Percentiles rank a stretch among this genome's conserved stretches.
These are phyloP conservation scores for Polyrhizophydium stewartii DNA, from an alignment of 371 early-diverging fungal genomes.

Conservation along the genomic window DNA sequence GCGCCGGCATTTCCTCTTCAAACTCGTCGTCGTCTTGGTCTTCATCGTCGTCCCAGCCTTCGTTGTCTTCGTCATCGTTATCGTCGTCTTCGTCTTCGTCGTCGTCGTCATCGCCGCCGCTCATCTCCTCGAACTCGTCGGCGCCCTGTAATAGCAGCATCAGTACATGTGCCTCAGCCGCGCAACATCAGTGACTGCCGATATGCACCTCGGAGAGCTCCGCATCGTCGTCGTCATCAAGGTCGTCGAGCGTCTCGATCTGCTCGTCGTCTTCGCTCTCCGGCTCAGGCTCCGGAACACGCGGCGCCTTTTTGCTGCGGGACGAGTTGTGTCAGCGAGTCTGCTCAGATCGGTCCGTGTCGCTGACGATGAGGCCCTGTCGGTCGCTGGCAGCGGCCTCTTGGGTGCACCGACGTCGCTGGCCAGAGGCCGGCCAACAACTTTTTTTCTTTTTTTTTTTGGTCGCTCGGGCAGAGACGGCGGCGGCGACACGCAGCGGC, in stretches of 20 bases:
- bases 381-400: no score
- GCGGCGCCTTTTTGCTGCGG: no score
- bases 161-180: constrained; percentile 19
- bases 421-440: no score
- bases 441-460: no score
- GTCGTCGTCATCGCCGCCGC: constrained; percentile 24
- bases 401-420: no score
- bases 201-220: constrained; percentile 1
- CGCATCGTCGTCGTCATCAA: constrained; percentile 10
- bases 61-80: constrained; percentile 36
- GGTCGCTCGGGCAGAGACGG: no score
- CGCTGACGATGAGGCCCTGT: no score
- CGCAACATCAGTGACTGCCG: constrained; percentile 7
- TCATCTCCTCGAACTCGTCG: constrained; percentile 17
- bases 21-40: constrained; percentile 37
- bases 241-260: constrained; percentile 5
- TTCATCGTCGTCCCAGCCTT: constrained; percentile 29
- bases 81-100: constrained; percentile 26
- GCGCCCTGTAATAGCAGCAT: constrained; percentile 18
- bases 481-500: no score
- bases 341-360: no score
- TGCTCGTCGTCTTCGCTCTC: constrained; percentile 6
- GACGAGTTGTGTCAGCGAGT: no score
- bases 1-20: constrained; percentile 9
- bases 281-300: no score